Conservation (phyloP, 768 basidiomycete genomes). For the Tulasnella sp. region DNA sequence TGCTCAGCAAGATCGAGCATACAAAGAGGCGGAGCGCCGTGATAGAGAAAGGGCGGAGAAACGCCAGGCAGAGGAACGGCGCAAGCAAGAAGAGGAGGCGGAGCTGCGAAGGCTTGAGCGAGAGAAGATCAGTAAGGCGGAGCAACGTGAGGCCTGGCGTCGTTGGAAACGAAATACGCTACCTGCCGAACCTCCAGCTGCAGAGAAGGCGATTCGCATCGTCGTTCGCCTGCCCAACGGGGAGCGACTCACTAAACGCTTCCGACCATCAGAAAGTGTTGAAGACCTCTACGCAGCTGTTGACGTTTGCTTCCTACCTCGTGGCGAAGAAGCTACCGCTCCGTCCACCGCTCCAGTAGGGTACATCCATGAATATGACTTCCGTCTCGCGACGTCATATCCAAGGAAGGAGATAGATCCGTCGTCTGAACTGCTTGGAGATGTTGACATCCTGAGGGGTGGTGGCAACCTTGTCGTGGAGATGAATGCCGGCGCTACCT, state of each 20-base stretch:
- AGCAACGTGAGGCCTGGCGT: conserved; percentile 35
- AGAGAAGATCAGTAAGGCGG: conserved; percentile 32
- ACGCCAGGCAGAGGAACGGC: conserved; percentile 54
- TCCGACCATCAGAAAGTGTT: conserved; percentile 55
- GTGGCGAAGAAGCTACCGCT: conserved; percentile 49
- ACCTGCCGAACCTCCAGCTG: conserved; percentile 44
- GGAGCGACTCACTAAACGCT: conserved; percentile 59
- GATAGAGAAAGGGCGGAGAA: conserved; percentile 72
- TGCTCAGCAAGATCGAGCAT: conserved; percentile 82
- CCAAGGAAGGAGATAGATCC: conserved; percentile 56
- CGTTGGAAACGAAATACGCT: conserved; percentile 47
- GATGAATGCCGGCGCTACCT: conserved; percentile 38
- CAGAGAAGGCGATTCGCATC: conserved; percentile 51
- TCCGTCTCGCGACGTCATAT: conserved; percentile 69
- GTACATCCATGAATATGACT: conserved; percentile 62
- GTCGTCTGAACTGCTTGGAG: conserved; percentile 39
- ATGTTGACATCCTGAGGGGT: conserved; percentile 39
- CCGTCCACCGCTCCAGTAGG: conserved; percentile 46
- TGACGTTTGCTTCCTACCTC: conserved; percentile 59
- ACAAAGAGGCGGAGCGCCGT: conserved; percentile 61
- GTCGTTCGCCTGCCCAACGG: conserved; percentile 60
- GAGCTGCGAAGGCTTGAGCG: conserved; percentile 43
- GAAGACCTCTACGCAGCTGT: conserved; percentile 74
- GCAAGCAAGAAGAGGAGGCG: conserved; percentile 45
- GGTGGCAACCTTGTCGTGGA: conserved; percentile 60